Base-by-base conservation (phyloP, 768 basidiomycete genomes). In the Russula compacta region DNA sequence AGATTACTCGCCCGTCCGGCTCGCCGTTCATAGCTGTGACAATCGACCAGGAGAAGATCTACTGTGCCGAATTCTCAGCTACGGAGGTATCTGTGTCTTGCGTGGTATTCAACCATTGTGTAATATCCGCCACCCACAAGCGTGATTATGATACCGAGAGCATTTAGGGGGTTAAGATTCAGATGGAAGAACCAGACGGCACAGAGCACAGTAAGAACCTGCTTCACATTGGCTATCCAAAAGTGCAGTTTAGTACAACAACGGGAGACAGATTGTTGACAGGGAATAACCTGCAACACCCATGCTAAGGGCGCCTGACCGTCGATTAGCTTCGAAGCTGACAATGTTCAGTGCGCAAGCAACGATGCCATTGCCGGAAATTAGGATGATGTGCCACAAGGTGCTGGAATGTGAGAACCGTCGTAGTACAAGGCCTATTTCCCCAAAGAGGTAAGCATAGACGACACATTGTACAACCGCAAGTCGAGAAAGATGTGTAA, bases 261-360 rank as follows among this genome's bases (percentile, higher is more conserved):
- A 36, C 1, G 35, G 17, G 10, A 14, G 35, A 44, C 14, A 39
- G 17, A 29, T 14, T 42, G 47, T 11, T 24, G 35, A 46, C 38
- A 10, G 14, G n/a, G 11, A 77, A 83, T 58, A 61, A 89, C 87
- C 87, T 61, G 92, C 90, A 50, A 95, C 92, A 10, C 88, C 91
- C 89, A 95, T 95, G 50, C 86, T 88, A 64, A 95, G 70, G 12
- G 93, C 86, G 2, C 94, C 93, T 0, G 92, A 86, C 70, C 88
- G 85, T 73, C 87, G 86, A 75, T 98, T 99, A n/a, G 97, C 91
- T 43, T 89, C 90, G 69, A 99, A 97, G 71, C 88, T 91, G 59
- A 97, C 90, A 2, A 98, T 84, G 67, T 98, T 99, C 54, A 99
- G 77, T 14, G 84, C 87, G 69, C 97, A 98, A 4, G 97, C 97